Conservation (phyloP, 2,329 filamentous ascomycete genomes). For the Xylaria sp. region DNA sequence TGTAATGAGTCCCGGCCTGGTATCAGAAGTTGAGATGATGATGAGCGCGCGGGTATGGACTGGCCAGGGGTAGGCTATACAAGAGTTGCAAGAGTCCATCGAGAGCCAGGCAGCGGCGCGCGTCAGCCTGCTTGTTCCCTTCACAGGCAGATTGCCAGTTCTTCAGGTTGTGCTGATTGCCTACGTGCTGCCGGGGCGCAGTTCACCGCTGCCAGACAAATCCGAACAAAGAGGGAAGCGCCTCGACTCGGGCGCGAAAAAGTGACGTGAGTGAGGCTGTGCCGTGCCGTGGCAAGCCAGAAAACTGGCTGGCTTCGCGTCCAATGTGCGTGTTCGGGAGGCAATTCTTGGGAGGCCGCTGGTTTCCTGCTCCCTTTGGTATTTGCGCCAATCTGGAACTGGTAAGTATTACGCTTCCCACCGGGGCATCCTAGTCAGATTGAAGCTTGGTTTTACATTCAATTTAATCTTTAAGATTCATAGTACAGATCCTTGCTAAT, state of each 20-base stretch:
- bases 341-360: constrained; percentile 35
- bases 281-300: constrained; percentile 20
- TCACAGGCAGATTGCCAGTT: neutral
- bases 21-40: constrained; percentile 5
- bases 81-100: neutral
- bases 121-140: constrained; percentile 2
- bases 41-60: neutral
- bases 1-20: constrained; percentile 1
- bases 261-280: constrained; percentile 38
- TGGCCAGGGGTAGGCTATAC: neutral
- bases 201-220: constrained; percentile 13
- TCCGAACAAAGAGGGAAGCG: constrained; percentile 9
- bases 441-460: neutral
- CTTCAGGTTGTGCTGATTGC: constrained; percentile 13
- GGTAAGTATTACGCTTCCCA: constrained; percentile 16
- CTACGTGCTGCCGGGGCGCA: constrained; percentile 24
- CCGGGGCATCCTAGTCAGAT: constrained; percentile 24
- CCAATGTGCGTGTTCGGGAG: constrained; percentile 21
- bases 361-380: constrained; percentile 20
- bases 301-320: constrained; percentile 6
- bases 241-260: constrained; percentile 15
- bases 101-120: neutral
- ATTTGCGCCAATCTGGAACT: constrained; percentile 26
- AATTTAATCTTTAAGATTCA: neutral
- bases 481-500: neutral